Conservation (phyloP, 139 green algal genomes). For the Tetraselmis striata region DNA sequence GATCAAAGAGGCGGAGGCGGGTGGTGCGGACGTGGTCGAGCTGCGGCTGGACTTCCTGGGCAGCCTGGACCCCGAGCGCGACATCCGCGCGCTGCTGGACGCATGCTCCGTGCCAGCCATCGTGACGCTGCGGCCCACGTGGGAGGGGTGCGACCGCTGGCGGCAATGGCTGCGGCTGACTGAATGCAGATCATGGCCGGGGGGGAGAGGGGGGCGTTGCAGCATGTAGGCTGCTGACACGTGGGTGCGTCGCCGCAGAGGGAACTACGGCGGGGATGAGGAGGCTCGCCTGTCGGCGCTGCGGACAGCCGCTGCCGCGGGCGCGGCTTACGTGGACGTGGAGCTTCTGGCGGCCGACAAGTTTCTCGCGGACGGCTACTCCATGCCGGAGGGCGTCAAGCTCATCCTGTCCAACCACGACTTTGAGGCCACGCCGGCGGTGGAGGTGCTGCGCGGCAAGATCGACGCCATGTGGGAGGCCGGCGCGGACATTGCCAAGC, state of each 20-base stretch:
- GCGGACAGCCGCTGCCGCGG: constrained; percentile 57
- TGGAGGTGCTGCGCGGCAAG: constrained; percentile 52
- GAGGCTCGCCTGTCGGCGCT: constrained; percentile 56
- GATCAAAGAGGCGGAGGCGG: constrained; percentile 49
- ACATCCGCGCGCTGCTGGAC: constrained; percentile 57
- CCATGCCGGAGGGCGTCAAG: constrained; percentile 12
- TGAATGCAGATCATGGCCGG: too few relatives aligned
- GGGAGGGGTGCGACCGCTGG: constrained; percentile 68
- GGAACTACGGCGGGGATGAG: constrained; percentile 80
- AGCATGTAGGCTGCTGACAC: neutral
- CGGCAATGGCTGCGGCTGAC: too few relatives aligned
- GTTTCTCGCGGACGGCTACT: constrained; percentile 54
- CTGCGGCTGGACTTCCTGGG: constrained; percentile 79
- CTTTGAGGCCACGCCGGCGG: constrained; percentile 69
- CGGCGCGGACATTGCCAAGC: constrained; percentile 86
- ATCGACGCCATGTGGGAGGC: constrained; percentile 45
- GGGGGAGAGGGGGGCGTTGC: too few relatives aligned
- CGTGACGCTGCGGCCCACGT: constrained; percentile 77
- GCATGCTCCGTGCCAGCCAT: constrained; percentile 62
- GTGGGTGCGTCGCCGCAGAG: constrained; percentile 40
- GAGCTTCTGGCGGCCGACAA: constrained; percentile 70
- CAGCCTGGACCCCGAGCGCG: constrained; percentile 43
- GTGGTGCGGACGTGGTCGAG: constrained; percentile 76
- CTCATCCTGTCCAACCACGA: constrained; percentile 94
- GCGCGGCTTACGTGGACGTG: constrained; percentile 85